phyloP scores from a whole-genome alignment of 169 alveolate species.

The Plasmodium ovale region DNA sequence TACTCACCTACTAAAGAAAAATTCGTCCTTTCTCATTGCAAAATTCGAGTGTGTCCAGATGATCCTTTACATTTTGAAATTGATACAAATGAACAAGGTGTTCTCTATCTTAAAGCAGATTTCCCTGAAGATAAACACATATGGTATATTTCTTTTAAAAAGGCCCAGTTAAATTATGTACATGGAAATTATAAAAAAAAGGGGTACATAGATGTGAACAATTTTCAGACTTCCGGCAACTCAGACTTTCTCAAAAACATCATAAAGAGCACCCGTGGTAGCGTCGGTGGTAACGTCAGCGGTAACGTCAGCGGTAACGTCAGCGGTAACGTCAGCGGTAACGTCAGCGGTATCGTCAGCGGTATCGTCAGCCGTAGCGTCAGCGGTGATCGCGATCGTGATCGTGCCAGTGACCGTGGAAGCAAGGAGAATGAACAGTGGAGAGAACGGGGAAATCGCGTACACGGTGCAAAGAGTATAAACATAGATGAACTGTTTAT shows the following conservation, averaged over 20 bases:
- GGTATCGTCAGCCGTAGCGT: not conserved
- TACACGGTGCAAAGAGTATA: constrained; percentile 12
- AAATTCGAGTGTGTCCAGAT: constrained; percentile 84
- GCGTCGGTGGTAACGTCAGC: not conserved
- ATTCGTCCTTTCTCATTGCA: constrained; percentile 83
- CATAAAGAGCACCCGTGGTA: constrained; percentile 19
- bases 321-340: not conserved
- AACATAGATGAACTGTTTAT: constrained; percentile 81
- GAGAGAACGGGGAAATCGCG: not conserved
- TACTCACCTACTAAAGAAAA: constrained; percentile 84
- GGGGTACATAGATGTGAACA: not conserved
- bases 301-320: not conserved
- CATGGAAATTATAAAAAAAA: constrained; percentile 41
- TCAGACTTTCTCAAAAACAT: constrained; percentile 28
- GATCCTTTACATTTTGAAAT: constrained; percentile 87
- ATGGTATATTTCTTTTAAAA: constrained; percentile 86
- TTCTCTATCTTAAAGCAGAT: constrained; percentile 83
- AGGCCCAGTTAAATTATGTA: constrained; percentile 79
- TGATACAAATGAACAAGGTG: constrained; percentile 84
- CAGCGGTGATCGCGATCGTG: not conserved
- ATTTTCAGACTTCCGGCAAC: constrained; percentile 17
- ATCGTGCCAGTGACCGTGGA: not conserved
- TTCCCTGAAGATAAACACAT: constrained; percentile 83
- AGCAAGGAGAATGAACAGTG: not conserved
- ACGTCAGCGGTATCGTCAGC: not conserved